Conservation (phyloP, 768 basidiomycete species). For the Calocera viscosa region DNA sequence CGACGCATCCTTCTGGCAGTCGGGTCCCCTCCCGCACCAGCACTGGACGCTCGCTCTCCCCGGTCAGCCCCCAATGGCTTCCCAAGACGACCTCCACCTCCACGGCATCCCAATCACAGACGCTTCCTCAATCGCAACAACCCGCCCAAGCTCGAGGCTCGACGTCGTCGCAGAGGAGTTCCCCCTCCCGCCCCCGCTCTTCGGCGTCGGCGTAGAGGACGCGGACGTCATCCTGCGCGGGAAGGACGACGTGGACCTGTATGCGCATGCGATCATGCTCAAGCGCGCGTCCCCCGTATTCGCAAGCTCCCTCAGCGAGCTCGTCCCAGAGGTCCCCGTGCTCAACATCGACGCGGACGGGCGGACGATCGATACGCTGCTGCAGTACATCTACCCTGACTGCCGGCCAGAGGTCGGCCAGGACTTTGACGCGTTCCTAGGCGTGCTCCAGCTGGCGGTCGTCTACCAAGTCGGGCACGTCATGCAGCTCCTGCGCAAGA, state of each 20-base stretch:
- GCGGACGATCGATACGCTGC: background rate
- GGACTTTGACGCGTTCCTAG: background rate
- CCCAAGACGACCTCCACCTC: background rate
- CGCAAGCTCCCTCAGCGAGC: background rate
- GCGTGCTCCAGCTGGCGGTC: conserved; percentile 4
- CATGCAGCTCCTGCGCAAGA: background rate
- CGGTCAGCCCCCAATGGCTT: background rate
- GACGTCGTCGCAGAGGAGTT: conserved; percentile 8
- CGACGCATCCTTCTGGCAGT: background rate
- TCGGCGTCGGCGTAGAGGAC: background rate
- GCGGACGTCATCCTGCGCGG: background rate
- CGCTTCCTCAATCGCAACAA: background rate
- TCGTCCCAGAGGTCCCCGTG: background rate
- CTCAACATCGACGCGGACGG: background rate
- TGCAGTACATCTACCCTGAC: conserved; percentile 6
- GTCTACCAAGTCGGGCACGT: conserved; percentile 5
- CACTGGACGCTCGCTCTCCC: conserved; percentile 8
- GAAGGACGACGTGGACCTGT: background rate
- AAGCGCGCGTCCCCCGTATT: conserved; percentile 3
- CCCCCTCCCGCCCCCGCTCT: background rate
- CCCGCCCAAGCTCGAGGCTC: background rate
- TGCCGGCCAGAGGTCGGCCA: background rate
- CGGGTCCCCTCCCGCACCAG: conserved; percentile 4
- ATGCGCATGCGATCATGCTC: conserved; percentile 5
- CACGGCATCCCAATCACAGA: background rate